These are phyloP conservation scores for Penicillium bovifimosum DNA, from an alignment of 495 filamentous ascomycete genomes.

Conservation along the genomic window DNA sequence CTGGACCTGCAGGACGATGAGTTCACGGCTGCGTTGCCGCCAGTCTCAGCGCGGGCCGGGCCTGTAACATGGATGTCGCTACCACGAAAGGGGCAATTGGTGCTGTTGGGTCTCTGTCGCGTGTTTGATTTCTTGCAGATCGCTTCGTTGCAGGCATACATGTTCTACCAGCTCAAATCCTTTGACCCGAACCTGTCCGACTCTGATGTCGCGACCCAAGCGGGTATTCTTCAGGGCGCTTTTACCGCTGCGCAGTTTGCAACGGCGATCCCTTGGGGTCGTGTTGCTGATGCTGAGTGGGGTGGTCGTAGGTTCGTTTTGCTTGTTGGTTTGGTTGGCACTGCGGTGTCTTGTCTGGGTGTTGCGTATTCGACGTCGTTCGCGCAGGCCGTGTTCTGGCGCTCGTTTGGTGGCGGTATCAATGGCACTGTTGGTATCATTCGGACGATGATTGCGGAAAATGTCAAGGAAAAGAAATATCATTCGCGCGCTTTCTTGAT, in stretches of 20 bases:
- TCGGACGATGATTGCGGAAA: slow-evolving; percentile 78
- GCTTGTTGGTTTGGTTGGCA: slow-evolving; percentile 68
- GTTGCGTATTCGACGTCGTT: slow-evolving; percentile 75
- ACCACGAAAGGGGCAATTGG: slow-evolving; percentile 68
- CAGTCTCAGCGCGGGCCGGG: slow-evolving; percentile 16
- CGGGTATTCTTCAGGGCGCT: slow-evolving; percentile 69
- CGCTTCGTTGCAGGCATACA: slow-evolving; percentile 56
- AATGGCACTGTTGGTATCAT: slow-evolving; percentile 83
- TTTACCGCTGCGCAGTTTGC: slow-evolving; percentile 82
- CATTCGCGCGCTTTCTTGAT: slow-evolving; percentile 64
- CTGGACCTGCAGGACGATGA: slow-evolving; percentile 19
- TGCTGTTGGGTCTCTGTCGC: slow-evolving; percentile 65
- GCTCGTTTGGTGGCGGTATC: slow-evolving; percentile 66
- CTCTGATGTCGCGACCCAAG: slow-evolving; percentile 67
- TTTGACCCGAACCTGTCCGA: slow-evolving; percentile 60
- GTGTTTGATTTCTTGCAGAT: slow-evolving; percentile 53
- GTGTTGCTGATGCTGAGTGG: slow-evolving; percentile 63
- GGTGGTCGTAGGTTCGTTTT: slow-evolving; percentile 73
- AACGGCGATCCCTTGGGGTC: slow-evolving; percentile 81
- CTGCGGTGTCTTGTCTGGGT: slow-evolving; percentile 65
- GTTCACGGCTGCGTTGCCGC: slow-evolving; percentile 10
- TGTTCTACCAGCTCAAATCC: slow-evolving; percentile 74
- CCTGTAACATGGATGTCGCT: slow-evolving; percentile 63
- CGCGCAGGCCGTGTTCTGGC: slow-evolving; percentile 65
- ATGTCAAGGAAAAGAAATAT: slow-evolving; percentile 64